Evolutionary conservation across 768 basidiomycete genomes (phyloP).

Genomic region (Asterophora lycoperdoides): DNA sequence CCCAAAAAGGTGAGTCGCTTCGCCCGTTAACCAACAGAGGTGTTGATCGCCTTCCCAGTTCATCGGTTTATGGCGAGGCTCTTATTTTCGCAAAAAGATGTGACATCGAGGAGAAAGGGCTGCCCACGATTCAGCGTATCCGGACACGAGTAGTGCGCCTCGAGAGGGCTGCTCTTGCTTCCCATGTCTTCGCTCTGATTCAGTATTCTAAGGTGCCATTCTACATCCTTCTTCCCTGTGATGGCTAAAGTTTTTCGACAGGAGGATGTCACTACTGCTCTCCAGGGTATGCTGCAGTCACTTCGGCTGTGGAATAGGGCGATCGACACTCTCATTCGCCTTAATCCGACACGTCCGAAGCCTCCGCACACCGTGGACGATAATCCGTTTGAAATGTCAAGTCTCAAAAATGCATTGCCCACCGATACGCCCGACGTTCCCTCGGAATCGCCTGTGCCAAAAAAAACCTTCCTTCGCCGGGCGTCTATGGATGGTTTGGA

Average conservation of each 20-base stretch:
- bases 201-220: conserved; percentile 57
- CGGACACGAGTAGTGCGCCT: conserved; percentile 53
- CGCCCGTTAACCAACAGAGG: background rate
- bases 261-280: conserved; percentile 56
- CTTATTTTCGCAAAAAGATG: conserved; percentile 39
- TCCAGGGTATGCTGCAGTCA: conserved; percentile 61
- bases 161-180: conserved; percentile 70
- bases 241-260: conserved; percentile 23
- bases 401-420: conserved; percentile 39
- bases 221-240: background rate
- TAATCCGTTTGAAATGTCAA: conserved; percentile 58
- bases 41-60: conserved; percentile 26
- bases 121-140: conserved; percentile 54
- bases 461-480: conserved; percentile 26
- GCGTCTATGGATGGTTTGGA: conserved; percentile 53
- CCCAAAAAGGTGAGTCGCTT: conserved; percentile 45
- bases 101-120: conserved; percentile 40
- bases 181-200: conserved; percentile 63
- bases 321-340: conserved; percentile 58
- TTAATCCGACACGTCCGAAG: conserved; percentile 36
- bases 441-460: conserved; percentile 18
- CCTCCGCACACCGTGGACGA: conserved; percentile 29
- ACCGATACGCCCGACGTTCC: conserved; percentile 18
- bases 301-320: conserved; percentile 82
- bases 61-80: conserved; percentile 59